phyloP scores from a whole-genome alignment of 2,329 filamentous ascomycete species.

The Trichoderma sp. region DNA sequence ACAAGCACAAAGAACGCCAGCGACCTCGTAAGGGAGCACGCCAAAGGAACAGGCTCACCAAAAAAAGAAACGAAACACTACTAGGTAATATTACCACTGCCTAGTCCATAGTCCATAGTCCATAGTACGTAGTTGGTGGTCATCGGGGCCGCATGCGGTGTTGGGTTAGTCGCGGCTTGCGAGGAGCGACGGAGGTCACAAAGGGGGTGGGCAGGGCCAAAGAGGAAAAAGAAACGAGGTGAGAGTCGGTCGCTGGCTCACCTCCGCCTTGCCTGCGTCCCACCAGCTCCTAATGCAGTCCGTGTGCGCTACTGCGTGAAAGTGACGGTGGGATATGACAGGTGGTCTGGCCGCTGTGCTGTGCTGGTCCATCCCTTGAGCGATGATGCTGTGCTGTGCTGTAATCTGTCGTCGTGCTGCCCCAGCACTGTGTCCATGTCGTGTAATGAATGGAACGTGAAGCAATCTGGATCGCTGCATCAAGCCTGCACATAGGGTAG shows the following conservation, averaged over 20 bases:
- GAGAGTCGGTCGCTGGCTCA: slow-evolving; percentile 7
- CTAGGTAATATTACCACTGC: background rate
- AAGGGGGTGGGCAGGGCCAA: slow-evolving; percentile 1
- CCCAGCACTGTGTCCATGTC: background rate
- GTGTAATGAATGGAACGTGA: background rate
- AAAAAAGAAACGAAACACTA: background rate
- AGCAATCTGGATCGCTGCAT: background rate
- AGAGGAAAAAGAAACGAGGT: slow-evolving; percentile 6
- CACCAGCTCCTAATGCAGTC: slow-evolving; percentile 1
- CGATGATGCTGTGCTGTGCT: background rate
- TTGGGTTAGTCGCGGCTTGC: background rate
- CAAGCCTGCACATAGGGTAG: background rate
- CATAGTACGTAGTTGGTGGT: background rate
- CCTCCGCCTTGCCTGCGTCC: background rate
- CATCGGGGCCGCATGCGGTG: background rate
- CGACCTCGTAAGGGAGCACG: background rate
- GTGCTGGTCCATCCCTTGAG: background rate
- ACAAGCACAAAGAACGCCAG: background rate
- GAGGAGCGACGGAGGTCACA: background rate
- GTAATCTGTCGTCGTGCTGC: too few species aligned
- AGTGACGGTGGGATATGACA: slow-evolving; percentile 7
- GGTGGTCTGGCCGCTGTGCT: background rate
- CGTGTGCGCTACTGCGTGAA: slow-evolving; percentile 2
- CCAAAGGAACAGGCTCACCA: background rate
- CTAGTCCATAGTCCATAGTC: too few species aligned